Base-by-base conservation (phyloP, 1,284 basidiomycete genomes). In the Waitea zeae region DNA sequence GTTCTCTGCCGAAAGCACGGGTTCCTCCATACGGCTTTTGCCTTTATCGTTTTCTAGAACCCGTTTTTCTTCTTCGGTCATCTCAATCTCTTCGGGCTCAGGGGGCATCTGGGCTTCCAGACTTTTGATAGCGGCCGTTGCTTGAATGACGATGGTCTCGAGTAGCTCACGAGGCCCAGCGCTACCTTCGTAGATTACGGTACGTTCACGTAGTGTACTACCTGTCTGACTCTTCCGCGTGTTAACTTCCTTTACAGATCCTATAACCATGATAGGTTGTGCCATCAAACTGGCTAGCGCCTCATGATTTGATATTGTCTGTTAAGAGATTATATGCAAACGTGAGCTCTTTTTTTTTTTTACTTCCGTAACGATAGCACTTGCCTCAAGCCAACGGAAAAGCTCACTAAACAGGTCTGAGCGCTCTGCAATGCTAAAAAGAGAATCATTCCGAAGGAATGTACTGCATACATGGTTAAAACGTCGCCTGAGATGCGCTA, bases 211-310 rank as follows among this genome's bases (percentile, higher is more conserved):
- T 31, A 72, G 61, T 5, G 63, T 59, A 4, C 62, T 53, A 36
- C 57, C 61, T 9, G 24, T 7, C 28, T 54, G n/a, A 12, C 58
- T 46, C 39, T 63, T 70, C 57, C 66, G 72, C 4, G 67, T 58
- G 11, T 60, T 58, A 11, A 73, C 56, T 3, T 64, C 58, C 49
- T 77, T 80, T 19, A 73, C 64, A n/a, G 75, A 76, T 3, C 66
- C 57, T 14, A 71, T 66, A 3, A 80, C 72, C 87, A 92, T 92
- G 49, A 87, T 87, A 1, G 88, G 87, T 86, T 90, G 92, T 1
- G 81, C 88, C 70, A 93, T 84, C 81, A 92, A 89, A 44, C 80
- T 83, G 2, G 86, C 84, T 18, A 92, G 56, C 3, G 83, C 77
- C 60, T 92, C 88, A 43, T 93, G 87, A 45, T 76, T 78, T 5